Evolutionary conservation across 306 rosid species (phyloP), one percentile per base, ranked within the genome.

Genomic region (Lotus japonicus): DNA sequence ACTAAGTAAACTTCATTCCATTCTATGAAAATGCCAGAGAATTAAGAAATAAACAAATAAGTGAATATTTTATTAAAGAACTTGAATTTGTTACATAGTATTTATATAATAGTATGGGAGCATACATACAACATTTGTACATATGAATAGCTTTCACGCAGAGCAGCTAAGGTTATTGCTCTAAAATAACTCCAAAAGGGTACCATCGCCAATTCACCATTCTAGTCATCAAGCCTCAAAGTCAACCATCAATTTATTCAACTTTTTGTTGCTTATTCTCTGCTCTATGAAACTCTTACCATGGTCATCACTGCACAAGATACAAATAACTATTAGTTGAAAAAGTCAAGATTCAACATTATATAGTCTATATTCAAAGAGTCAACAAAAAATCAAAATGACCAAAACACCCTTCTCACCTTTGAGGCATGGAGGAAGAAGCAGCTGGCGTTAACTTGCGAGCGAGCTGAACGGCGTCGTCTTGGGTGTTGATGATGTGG

Each of bases 241-340:
- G 55, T 81, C 81, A 78, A 87, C 89, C 89, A 87, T 87, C 66
- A 89, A 54, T 77, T 92, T 81, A 84, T 83, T 87, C 84, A 92
- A 55, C 80, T 92, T 92, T 82, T 89, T 87, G 87, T 87, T 89
- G 86, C 89, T 87, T 35, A 92, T 86, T 76, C 83, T 87, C 65
- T 87, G 88, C 39, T 70, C 91, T 26, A 86, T 77, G 60, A 80
- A 80, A 58, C 62, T 79, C 64, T 64, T 62, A 3, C 70, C 92
- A 18, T 73, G 44, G 36, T 84, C 91, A 7, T 2, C 17, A 13
- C 98, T 89, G 94, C 60, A 71, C 4, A 80, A 0, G 11, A 36
- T 10, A 15, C 5, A 50, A 35, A 61, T 4, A 0, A 59, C 4
- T 5, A 0, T 36, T 7, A 54, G 60, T 62, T 46, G 11, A 59